Evolutionary conservation across 2,329 filamentous ascomycete species (phyloP).

Genomic region (Nectriaceae sp.): DNA sequence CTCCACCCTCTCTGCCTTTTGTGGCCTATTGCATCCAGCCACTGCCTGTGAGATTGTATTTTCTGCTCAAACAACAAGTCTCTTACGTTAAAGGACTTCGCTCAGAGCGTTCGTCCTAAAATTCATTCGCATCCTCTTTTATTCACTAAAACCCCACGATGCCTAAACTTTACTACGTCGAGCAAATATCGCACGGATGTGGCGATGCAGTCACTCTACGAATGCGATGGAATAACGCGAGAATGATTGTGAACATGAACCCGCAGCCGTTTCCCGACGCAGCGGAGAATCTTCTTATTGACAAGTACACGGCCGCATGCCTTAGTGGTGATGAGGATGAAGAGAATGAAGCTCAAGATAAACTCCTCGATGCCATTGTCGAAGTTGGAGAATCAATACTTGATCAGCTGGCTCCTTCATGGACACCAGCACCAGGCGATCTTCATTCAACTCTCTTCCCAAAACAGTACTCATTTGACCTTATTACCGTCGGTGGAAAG

Average conservation of each 20-base stretch:
- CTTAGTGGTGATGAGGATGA: conserved; percentile 1
- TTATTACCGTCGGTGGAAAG: conserved; percentile 1
- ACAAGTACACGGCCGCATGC: conserved; percentile 3
- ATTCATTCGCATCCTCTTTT: neutral
- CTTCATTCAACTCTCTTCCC: conserved; percentile 4
- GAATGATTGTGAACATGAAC: conserved; percentile 1
- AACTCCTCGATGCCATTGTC: conserved; percentile 2
- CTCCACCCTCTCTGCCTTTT: no score
- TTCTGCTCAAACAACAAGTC: no score
- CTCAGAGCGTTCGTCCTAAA: neutral
- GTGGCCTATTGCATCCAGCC: no score
- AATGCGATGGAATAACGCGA: conserved; percentile 2
- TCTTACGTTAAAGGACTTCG: no score
- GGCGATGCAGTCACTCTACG: conserved; percentile 1
- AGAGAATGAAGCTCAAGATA: neutral
- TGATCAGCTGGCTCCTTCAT: conserved; percentile 2
- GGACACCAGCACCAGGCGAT: neutral
- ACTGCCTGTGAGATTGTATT: no score
- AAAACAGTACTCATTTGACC: conserved; percentile 1
- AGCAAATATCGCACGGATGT: conserved; percentile 1
- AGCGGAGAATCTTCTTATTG: conserved; percentile 1
- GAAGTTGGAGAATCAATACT: conserved; percentile 1
- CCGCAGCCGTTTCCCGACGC: neutral
- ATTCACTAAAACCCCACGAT: neutral
- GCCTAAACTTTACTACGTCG: conserved; percentile 3